A percentile compares a stretch with the other conserved stretches of the same genome.
These are phyloP conservation scores for Schizochytrium sp. DNA, from an alignment of 108 stramenopile genomes.

Conservation along the genomic window DNA sequence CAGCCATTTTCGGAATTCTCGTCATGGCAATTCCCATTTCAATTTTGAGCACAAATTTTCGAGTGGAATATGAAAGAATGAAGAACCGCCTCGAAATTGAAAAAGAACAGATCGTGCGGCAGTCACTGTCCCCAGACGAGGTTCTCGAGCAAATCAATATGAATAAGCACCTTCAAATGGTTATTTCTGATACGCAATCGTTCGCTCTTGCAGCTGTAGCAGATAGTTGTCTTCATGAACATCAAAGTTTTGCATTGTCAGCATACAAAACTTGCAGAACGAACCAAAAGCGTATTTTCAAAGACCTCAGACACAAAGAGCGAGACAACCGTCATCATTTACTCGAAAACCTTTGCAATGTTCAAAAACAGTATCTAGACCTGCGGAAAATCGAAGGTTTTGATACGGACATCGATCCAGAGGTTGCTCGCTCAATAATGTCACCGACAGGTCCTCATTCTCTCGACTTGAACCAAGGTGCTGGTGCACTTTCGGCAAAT, in stretches of 20 bases:
- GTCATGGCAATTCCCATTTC: constrained; percentile 61
- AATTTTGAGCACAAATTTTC: constrained; percentile 62
- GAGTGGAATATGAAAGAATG: constrained; percentile 38
- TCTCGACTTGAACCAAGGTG: no score
- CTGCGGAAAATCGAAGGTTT: not conserved
- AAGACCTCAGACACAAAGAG: constrained; percentile 2
- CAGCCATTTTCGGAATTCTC: constrained; percentile 44
- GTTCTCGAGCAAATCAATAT: not conserved
- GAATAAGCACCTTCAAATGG: not conserved
- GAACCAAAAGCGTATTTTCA: constrained; percentile 20
- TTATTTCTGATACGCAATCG: not conserved
- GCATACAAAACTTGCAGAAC: constrained; percentile 42
- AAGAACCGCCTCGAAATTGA: constrained; percentile 43
- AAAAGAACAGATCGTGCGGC: not conserved
- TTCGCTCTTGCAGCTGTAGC: not conserved
- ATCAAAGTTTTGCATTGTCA: constrained; percentile 5
- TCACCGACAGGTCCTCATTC: no score
- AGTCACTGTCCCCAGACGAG: not conserved
- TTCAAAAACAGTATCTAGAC: constrained; percentile 14
- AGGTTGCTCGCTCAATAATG: no score
- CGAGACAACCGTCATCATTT: constrained; percentile 36
- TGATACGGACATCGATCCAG: not conserved
- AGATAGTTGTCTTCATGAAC: not conserved
- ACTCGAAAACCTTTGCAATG: not conserved
- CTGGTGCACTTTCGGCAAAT: no score